A percentile compares a stretch with the other conserved stretches of the same genome.
These are phyloP conservation scores for Trichothecium sympodiale DNA, from an alignment of 2,329 filamentous ascomycete species.

Conservation along the genomic window DNA sequence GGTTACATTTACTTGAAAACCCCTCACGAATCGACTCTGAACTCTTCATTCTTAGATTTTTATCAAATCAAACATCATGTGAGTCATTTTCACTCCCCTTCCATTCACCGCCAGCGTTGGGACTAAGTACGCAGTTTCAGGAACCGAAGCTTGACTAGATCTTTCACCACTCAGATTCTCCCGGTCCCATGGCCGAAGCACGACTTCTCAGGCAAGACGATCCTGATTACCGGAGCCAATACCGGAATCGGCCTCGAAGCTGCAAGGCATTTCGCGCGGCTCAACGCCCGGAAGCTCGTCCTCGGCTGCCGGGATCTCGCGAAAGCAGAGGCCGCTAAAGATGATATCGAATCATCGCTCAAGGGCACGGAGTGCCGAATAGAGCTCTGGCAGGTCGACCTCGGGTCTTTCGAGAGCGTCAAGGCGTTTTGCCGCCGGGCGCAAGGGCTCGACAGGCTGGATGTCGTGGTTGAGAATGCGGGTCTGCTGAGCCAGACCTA, in stretches of 20 bases:
- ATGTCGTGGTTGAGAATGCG: constrained; percentile 28
- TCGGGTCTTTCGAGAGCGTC: constrained; percentile 25
- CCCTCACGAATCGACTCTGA: too few relatives aligned
- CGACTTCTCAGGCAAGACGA: constrained; percentile 16
- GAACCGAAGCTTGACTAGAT: too few relatives aligned
- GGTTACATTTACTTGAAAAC: too few relatives aligned
- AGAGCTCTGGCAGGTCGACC: constrained; percentile 38
- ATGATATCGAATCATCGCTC: constrained; percentile 18
- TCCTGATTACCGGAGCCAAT: constrained; percentile 26
- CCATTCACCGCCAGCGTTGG: too few relatives aligned
- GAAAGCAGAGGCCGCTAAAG: constrained; percentile 20
- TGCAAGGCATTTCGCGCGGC: constrained; percentile 20
- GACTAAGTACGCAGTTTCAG: too few relatives aligned
- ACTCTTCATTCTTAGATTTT: too few relatives aligned
- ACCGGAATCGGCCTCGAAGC: constrained; percentile 24
- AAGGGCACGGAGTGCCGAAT: constrained; percentile 13
- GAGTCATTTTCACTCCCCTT: too few relatives aligned
- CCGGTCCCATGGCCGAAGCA: constrained; percentile 10
- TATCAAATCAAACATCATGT: too few relatives aligned
- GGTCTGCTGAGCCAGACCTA: constrained; percentile 23
- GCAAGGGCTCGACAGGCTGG: constrained; percentile 24
- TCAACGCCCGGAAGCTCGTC: constrained; percentile 22
- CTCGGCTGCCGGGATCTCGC: constrained; percentile 19
- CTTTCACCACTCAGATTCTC: background rate
- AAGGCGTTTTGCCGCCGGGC: constrained; percentile 26